These are phyloP conservation scores for Canna indica DNA, from an alignment of 176 grass and related monocot species.

Conservation along the genomic window DNA sequence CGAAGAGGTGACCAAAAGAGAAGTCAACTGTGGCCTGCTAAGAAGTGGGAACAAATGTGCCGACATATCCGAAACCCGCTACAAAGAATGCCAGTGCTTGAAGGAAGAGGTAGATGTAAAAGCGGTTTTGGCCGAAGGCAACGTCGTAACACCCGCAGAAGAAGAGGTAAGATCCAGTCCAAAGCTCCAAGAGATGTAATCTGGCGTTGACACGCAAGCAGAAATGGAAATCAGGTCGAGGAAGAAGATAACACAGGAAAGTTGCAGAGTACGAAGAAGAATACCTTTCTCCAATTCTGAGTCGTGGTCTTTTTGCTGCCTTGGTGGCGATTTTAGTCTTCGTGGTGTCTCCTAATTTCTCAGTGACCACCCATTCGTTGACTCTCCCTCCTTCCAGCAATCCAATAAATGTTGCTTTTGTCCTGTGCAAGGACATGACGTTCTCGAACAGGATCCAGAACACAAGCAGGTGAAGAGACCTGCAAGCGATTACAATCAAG, in stretches of 20 bases:
- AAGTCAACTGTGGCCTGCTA: background rate
- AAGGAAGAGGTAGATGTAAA: slow-evolving; percentile 13
- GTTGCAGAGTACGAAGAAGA: background rate
- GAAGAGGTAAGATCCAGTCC: slow-evolving; percentile 4
- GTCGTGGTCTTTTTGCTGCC: background rate
- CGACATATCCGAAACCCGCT: slow-evolving; percentile 10
- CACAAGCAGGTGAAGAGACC: slow-evolving; percentile 16
- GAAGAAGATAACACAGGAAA: background rate
- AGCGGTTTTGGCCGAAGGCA: background rate
- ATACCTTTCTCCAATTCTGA: slow-evolving; percentile 13
- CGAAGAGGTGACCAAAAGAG: no score
- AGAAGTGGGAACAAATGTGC: background rate
- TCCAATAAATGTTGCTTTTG: slow-evolving; percentile 4
- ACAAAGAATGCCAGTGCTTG: slow-evolving; percentile 12
- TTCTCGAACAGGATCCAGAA: slow-evolving; percentile 23
- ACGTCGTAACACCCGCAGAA: slow-evolving; percentile 9
- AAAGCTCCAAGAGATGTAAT: slow-evolving; percentile 7
- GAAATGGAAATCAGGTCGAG: no score
- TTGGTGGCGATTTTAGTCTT: background rate
- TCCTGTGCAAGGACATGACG: slow-evolving; percentile 19
- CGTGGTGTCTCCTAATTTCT: slow-evolving; percentile 2
- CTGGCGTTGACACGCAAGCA: background rate
- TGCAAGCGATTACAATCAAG: background rate
- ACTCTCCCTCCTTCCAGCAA: slow-evolving; percentile 11
- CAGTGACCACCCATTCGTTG: slow-evolving; percentile 14